Evolutionary conservation across 805 yeast species (phyloP), one percentile per base, ranked within the genome.

Genomic region (Brettanomyces naardenensis): DNA sequence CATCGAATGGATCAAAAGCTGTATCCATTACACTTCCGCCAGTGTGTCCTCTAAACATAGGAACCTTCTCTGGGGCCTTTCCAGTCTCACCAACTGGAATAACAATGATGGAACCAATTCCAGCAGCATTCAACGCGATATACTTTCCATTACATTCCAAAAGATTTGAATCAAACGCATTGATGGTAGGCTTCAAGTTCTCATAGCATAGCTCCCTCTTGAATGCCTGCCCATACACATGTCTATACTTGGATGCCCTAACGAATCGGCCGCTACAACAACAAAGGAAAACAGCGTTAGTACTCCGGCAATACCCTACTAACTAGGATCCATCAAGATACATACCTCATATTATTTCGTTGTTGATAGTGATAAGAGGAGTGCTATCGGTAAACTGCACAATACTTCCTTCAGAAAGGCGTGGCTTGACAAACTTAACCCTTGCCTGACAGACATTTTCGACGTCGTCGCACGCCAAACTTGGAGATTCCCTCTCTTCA

Each of bases 71-170:
- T 4, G 96, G 97, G 6, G 89, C 79, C 56, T 89, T 92, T 7
- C 98, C 97, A 15, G 76, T 80, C 59, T 90, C 96, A 6, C 59
- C 57, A 19, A 86, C 65, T 2, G 98, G 98, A 43, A 92, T 78
- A 10, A 94, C 84, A 1, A 95, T 96, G 66, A 92, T 89, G 0
- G 97, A 94, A 37, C 99, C 99, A 45, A 97, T 97, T 29, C 97
- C 97, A 9, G 95, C 81, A 23, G 96, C 71, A 58, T 86, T 88
- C 46, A 88, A 81, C 1, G 95, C 71, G 30, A 92, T 61, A 53
- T 75, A 92, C 58, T 82, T 80, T 28, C 96, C 90, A 58, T 92
- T 92, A 46, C 84, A 75, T 61, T 87, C 78, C 47, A 92, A 73
- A 46, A 92, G 69, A 59, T 90, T 90, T 36, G 95, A 84, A 61